phyloP scores from a whole-genome alignment of 1,139 yeast species.

The Geotrichum bryndzae region DNA sequence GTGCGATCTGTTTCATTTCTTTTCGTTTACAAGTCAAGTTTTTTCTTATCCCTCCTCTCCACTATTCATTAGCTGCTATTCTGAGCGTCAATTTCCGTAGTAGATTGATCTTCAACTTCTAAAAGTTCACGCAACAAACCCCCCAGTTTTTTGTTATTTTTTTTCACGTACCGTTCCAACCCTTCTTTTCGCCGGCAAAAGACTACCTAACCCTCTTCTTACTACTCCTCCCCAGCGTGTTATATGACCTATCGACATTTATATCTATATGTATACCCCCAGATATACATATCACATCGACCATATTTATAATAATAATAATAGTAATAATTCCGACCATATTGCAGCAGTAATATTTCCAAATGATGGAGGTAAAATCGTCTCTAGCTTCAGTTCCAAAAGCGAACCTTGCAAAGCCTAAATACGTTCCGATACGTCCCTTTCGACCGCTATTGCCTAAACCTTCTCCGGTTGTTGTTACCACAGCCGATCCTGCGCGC shows the following conservation, averaged over 20 bases:
- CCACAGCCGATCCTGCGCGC: neutral
- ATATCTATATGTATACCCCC: conserved; percentile 15
- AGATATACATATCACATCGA: conserved; percentile 17
- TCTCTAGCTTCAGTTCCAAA: neutral
- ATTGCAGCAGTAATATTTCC: neutral
- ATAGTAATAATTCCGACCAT: neutral
- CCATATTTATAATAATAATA: conserved; percentile 11
- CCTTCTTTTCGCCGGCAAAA: neutral
- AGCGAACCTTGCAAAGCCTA: conserved; percentile 3
- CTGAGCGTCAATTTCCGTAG: conserved; percentile 6
- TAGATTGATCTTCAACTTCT: conserved; percentile 10
- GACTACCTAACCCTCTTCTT: neutral
- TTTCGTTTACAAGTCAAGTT: conserved; percentile 10
- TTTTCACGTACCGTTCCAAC: neutral
- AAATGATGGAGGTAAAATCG: neutral
- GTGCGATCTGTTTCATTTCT: conserved; percentile 16
- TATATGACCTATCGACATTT: conserved; percentile 16
- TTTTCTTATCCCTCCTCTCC: neutral
- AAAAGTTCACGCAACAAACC: neutral
- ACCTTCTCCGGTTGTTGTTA: conserved; percentile 15
- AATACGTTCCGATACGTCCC: conserved; percentile 35
- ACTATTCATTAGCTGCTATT: neutral
- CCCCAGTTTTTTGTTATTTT: neutral
- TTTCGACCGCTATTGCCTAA: conserved; percentile 36
- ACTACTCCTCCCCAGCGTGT: conserved; percentile 3